These are phyloP conservation scores for Populus alba DNA, from an alignment of 345 rosid genomes.

Conservation along the genomic window DNA sequence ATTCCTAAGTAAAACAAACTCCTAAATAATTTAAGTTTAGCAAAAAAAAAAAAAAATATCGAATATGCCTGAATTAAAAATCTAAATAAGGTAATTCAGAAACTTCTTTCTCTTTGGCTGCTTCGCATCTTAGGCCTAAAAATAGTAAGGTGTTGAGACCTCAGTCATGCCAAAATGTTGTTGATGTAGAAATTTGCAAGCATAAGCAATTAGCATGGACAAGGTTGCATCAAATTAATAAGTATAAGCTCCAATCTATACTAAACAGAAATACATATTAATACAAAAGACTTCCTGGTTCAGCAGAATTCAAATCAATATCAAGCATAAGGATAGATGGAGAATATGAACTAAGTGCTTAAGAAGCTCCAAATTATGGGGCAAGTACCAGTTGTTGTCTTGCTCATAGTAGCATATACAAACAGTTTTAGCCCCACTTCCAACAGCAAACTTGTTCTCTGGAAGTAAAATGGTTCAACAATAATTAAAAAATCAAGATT, in stretches of 20 bases:
- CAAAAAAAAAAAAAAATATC: too few relatives aligned
- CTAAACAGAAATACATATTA: background rate
- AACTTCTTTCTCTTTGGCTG: too few relatives aligned
- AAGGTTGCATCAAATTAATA: background rate
- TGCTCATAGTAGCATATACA: conserved; percentile 97
- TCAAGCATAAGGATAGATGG: background rate
- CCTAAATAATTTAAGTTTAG: too few relatives aligned
- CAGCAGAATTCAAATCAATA: background rate
- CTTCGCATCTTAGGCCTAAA: too few relatives aligned
- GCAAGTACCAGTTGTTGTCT: conserved; percentile 88
- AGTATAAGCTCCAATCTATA: background rate
- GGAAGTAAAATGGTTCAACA: conserved; percentile 15
- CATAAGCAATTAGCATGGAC: background rate
- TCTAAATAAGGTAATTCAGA: too few relatives aligned
- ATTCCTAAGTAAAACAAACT: too few relatives aligned
- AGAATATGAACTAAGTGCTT: background rate
- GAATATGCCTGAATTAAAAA: too few relatives aligned
- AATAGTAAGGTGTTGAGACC: background rate
- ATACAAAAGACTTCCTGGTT: background rate
- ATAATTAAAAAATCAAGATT: background rate
- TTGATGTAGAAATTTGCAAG: background rate
- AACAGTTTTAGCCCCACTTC: conserved; percentile 97
- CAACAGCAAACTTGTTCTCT: conserved; percentile 99
- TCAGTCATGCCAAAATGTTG: background rate
- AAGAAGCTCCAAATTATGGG: conserved; percentile 5